Base-by-base conservation (phyloP, 176 grass and related monocot species). In the Bothriochloa decipiens region DNA sequence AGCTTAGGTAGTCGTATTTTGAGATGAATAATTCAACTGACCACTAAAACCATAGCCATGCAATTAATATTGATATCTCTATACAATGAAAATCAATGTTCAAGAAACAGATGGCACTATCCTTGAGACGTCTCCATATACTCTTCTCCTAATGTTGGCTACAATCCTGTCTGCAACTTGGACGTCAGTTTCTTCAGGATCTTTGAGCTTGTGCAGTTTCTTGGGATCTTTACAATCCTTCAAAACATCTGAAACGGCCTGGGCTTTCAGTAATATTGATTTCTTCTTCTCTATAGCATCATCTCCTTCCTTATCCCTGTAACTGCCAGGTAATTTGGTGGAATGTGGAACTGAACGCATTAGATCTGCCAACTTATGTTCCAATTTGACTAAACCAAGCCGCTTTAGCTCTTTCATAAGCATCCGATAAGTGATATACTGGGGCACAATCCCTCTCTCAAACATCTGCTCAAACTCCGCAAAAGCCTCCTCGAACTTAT, bases 401-500 rank as follows among this genome's bases (percentile, higher is more conserved):
- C 85, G 84, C 66, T 85, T 88, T 23, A 97, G 74, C 83, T 91
- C 89, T 88, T 88, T 92, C 72, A 90, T 88, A 49, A 97, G 86
- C 87, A 89, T 92, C 74, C 63, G 72, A 45, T 94, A 97, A 68
- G 94, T 97, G 61, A 97, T 88, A 72, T 94, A 94, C 68, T 97
- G 94, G 4, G 94, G 94, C 37, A 94, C 89, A 55, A 94, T 73
- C 20, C 94, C 91, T 77, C 85, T 87, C 68, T 82, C 64, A 79
- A 97, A 94, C 91, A 94, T 92, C 35, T 74, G 70, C 86, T 94
- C 88, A 70, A 94, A 97, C 74, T 94, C 91, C 1, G 70, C 65
- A 65, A 77, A 97, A 33, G 90, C 94, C 71, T 94, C 85, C 39
- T 94, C 72, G 57, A 87, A 92, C 36, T 33, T 81, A 40, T 77